Percentiles rank a stretch among this genome's conserved stretches.
These are phyloP conservation scores for Cutaneotrichosporon cutaneum DNA, from an alignment of 1,284 basidiomycete species.

Conservation along the genomic window DNA sequence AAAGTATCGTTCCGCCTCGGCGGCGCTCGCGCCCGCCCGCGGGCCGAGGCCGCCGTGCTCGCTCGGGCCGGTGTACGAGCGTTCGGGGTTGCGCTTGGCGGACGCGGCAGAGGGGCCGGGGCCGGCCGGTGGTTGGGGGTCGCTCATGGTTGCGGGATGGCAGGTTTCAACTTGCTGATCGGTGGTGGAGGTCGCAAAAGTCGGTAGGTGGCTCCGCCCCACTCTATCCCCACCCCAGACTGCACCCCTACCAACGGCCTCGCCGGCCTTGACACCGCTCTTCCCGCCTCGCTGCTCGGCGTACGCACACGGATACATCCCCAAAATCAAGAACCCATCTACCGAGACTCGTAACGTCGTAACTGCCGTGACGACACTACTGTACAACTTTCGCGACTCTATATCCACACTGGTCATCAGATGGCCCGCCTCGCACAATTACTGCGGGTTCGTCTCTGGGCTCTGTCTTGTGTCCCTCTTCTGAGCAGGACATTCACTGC, in stretches of 20 bases:
- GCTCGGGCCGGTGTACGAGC: conserved; percentile 18
- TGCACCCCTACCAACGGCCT: not conserved
- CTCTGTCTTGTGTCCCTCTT: not conserved
- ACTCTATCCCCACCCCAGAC: not conserved
- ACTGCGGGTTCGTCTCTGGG: not conserved
- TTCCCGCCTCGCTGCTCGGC: not conserved
- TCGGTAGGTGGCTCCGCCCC: not conserved
- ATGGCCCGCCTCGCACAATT: not conserved
- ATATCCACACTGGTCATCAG: conserved; percentile 6
- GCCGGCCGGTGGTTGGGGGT: not conserved
- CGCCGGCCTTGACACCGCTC: not conserved
- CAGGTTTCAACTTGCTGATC: not conserved
- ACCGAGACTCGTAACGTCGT: conserved; percentile 4
- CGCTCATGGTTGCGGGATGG: not conserved
- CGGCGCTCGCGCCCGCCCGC: not conserved
- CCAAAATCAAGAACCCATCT: conserved; percentile 2
- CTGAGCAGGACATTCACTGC: conserved; percentile 22
- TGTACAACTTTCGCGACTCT: conserved; percentile 5
- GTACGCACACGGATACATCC: not conserved
- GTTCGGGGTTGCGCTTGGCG: conserved; percentile 17
- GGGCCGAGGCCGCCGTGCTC: not conserved
- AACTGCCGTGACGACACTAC: conserved; percentile 5
- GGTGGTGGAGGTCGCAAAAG: not conserved
- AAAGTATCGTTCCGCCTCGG: conserved; percentile 13
- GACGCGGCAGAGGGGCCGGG: not conserved